Evolutionary conservation across 495 filamentous ascomycete genomes (phyloP).

Genomic region (Penicillium egyptiacum): DNA sequence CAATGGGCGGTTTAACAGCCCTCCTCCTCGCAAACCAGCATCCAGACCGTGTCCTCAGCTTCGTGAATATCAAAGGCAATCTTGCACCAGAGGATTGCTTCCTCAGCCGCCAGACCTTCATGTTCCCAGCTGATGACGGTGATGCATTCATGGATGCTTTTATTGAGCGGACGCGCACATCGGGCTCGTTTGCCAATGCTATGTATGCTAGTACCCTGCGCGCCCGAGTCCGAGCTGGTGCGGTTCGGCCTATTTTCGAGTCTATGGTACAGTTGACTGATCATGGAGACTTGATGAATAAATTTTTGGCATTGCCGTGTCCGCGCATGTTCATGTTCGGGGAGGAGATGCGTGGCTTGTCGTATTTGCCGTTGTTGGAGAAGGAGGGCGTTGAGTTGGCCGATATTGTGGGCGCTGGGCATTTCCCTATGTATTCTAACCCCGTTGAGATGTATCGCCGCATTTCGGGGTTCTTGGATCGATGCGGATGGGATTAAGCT

Average conservation of each 20-base stretch:
- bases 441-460: conserved; percentile 31
- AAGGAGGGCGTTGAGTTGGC: conserved; percentile 31
- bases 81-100: conserved; percentile 36
- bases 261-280: conserved; percentile 33
- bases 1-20: conserved; percentile 32
- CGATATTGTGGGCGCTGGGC: conserved; percentile 24
- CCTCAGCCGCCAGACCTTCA: conserved; percentile 32
- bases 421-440: conserved; percentile 40
- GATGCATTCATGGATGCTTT: conserved; percentile 29
- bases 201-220: conserved; percentile 30
- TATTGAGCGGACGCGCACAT: conserved; percentile 21
- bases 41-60: conserved; percentile 26
- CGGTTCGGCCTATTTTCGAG: conserved; percentile 26
- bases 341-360: conserved; percentile 23
- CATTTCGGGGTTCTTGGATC: conserved; percentile 24
- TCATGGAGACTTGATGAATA: conserved; percentile 22
- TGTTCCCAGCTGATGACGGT: conserved; percentile 19
- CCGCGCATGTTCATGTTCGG: conserved; percentile 35
- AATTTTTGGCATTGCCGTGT: conserved; percentile 24
- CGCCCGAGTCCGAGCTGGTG: conserved; percentile 20
- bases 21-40: conserved; percentile 22
- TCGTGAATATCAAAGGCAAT: conserved; percentile 35
- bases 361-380: conserved; percentile 24
- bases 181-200: conserved; percentile 17
- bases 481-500: not conserved